Conservation (phyloP, 257 asterid genomes). For the Penstemon barbatus region DNA sequence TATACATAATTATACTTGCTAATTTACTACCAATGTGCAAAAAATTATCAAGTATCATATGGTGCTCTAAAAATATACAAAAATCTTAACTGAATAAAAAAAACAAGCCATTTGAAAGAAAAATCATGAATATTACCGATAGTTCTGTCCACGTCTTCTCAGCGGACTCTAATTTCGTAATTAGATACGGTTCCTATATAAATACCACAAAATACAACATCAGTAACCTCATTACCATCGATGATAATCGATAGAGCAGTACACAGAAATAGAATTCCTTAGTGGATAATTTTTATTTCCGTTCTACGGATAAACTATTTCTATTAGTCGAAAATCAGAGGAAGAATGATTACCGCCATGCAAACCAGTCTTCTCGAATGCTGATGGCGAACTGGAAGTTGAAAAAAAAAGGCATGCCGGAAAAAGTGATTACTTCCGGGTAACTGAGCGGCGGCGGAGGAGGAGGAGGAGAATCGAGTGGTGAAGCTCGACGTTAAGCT, state of each 20-base stretch:
- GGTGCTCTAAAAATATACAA: slow-evolving; percentile 9
- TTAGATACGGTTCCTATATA: slow-evolving; percentile 81
- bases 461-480: slow-evolving; percentile 41
- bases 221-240: slow-evolving; percentile 14
- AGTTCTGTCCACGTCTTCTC: slow-evolving; percentile 94
- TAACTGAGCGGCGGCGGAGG: slow-evolving; percentile 40
- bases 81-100: neutral
- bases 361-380: slow-evolving; percentile 55
- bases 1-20: neutral
- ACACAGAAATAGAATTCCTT: neutral
- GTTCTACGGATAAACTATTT: neutral
- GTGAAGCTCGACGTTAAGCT: slow-evolving; percentile 55
- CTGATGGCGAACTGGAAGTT: slow-evolving; percentile 35
- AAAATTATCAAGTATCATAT: neutral
- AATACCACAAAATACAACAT: slow-evolving; percentile 29
- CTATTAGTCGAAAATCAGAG: neutral
- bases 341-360: slow-evolving; percentile 65
- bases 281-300: too few relatives aligned
- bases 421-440: slow-evolving; percentile 32
- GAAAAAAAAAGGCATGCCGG: slow-evolving; percentile 24
- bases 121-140: slow-evolving; percentile 55
- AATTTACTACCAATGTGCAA: neutral
- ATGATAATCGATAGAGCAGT: neutral
- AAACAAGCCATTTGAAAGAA: slow-evolving; percentile 9
- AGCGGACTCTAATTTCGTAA: slow-evolving; percentile 87